phyloP scores from a whole-genome alignment of 208 protist species.

The Trypanosomatidae sp. region DNA sequence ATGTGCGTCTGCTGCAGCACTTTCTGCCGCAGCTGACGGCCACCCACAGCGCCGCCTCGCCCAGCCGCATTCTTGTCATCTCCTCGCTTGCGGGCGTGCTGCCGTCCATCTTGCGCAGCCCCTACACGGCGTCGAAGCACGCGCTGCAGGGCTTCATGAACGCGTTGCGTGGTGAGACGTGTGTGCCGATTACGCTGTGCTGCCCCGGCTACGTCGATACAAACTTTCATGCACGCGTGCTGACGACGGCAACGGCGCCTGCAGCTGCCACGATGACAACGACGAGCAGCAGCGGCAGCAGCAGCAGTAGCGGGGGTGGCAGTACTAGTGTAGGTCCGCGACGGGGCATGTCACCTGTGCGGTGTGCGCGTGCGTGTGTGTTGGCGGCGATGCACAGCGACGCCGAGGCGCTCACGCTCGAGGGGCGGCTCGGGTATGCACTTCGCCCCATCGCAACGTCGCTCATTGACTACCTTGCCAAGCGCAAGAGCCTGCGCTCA shows the following conservation, averaged over 20 bases:
- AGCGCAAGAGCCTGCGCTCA: slow-evolving; percentile 59
- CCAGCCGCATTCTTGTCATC: slow-evolving; percentile 57
- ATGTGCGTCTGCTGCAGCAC: slow-evolving; percentile 57
- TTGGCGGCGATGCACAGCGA: slow-evolving; percentile 36
- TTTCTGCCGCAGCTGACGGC: slow-evolving; percentile 38
- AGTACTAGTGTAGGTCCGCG: slow-evolving; percentile 26
- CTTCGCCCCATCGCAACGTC: slow-evolving; percentile 51
- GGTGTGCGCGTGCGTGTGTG: slow-evolving; percentile 42
- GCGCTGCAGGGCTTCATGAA: slow-evolving; percentile 84
- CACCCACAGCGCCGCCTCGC: slow-evolving; percentile 13
- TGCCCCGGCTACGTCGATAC: slow-evolving; percentile 82
- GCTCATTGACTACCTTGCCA: slow-evolving; percentile 49
- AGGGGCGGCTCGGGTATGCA: slow-evolving; percentile 56
- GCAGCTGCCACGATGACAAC: neutral
- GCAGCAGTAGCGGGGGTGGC: too few relatives aligned
- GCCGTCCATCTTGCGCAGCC: slow-evolving; percentile 55
- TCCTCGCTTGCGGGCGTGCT: slow-evolving; percentile 69
- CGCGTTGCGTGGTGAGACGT: slow-evolving; percentile 61
- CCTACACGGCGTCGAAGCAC: slow-evolving; percentile 78
- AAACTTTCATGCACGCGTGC: slow-evolving; percentile 57
- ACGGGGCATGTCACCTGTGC: slow-evolving; percentile 33
- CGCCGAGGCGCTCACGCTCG: slow-evolving; percentile 52
- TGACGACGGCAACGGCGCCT: slow-evolving; percentile 9
- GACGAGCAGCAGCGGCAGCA: too few relatives aligned
- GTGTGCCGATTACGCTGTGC: slow-evolving; percentile 56